A percentile compares a stretch with the other conserved stretches of the same genome.
Conservation (phyloP, 139 green algal genomes). For the Micromonas commoda region DNA sequence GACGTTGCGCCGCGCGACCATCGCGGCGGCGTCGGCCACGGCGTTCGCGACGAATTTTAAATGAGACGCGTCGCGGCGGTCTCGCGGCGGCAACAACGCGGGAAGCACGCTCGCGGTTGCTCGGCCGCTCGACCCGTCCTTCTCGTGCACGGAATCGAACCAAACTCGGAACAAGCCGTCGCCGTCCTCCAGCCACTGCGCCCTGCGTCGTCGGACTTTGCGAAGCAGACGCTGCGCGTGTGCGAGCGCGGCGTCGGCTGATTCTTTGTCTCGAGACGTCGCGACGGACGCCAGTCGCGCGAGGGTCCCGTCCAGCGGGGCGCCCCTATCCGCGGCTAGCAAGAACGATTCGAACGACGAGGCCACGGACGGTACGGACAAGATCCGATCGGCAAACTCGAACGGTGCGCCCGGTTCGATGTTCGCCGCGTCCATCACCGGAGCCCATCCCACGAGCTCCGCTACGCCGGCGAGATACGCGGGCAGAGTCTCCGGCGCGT, state of each 20-base stretch:
- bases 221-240: no score
- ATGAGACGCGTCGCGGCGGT: background rate
- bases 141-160: no score
- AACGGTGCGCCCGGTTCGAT: no score
- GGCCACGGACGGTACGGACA: background rate
- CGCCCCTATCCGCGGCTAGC: no score
- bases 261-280: background rate
- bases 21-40: background rate
- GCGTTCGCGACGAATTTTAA: background rate
- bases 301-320: background rate
- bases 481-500: background rate
- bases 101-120: background rate
- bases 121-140: no score
- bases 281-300: background rate
- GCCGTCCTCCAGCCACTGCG: no score
- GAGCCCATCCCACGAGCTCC: background rate
- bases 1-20: background rate
- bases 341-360: background rate
- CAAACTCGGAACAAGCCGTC: no score
- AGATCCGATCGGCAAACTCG: background rate
- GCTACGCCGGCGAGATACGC: background rate
- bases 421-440: background rate
- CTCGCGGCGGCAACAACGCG: background rate
- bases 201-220: no score
- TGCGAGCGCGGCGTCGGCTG: background rate